Conservation (phyloP, 139 green algal genomes). For the Medakamo hakoo region DNA sequence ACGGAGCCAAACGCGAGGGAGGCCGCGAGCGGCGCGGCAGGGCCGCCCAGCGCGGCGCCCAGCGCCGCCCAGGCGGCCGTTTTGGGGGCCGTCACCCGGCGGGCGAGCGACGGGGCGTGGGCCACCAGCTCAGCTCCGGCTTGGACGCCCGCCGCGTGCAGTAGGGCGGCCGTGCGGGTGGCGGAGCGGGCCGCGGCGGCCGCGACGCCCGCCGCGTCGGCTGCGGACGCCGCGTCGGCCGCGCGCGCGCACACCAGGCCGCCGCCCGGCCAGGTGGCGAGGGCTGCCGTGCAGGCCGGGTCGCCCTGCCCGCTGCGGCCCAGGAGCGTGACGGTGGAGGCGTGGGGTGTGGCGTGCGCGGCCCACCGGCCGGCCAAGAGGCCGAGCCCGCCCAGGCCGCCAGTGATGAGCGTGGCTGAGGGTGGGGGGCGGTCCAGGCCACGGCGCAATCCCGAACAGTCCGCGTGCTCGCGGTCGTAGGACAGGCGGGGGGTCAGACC, state of each 20-base stretch:
- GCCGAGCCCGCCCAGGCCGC: conserved; percentile 45
- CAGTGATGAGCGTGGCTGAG: conserved; percentile 22
- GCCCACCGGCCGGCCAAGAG: conserved; percentile 33
- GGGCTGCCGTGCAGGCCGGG: neutral
- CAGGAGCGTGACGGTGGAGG: conserved; percentile 6
- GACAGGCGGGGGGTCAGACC: no score
- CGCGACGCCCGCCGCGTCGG: neutral
- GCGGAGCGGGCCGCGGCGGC: no score
- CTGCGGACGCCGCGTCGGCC: conserved; percentile 5
- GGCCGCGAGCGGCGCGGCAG: neutral
- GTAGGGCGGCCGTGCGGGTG: neutral
- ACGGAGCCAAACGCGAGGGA: conserved; percentile 39
- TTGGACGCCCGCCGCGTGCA: conserved; percentile 25
- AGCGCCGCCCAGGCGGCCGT: neutral
- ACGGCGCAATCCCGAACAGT: no score
- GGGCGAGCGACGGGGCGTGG: neutral
- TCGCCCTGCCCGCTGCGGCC: neutral
- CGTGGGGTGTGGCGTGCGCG: conserved; percentile 4
- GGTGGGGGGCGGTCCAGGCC: neutral
- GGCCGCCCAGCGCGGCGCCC: neutral
- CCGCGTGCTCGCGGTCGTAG: no score
- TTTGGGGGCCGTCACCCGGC: neutral
- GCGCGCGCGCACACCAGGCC: neutral
- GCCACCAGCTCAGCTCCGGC: conserved; percentile 11
- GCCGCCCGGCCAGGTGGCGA: neutral